Base-by-base conservation (phyloP, 1,284 basidiomycete species). In the Fistulina hepatica region DNA sequence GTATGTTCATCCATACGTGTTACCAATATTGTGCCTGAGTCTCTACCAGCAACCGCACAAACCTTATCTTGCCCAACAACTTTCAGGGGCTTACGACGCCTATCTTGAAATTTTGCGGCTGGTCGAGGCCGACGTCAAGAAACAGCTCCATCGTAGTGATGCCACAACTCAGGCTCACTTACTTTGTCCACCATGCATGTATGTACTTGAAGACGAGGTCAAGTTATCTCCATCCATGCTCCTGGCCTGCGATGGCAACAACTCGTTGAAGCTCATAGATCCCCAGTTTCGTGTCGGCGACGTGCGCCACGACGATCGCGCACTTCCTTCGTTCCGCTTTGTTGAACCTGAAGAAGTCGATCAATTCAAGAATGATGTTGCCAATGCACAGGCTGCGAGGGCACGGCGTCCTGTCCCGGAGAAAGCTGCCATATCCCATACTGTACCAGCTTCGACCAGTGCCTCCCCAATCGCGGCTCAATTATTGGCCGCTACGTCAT, bases 201-300 rank as follows among this genome's bases (percentile, higher is more conserved):
- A 47, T 39, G 41, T 48, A 41, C 43, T 56, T 7, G 44, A 53
- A 15, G 49, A 52, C 15, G 56, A 60, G 37, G 40, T 39, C 0
- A 37, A 41, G 1, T 37, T 56, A 2, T 3, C 32, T 5, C 52
- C 49, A 21, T 34, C 39, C 0, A 40, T 54, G 1, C 41, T 60
- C 5, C 33, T 44, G 6, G 42, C 48, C 4, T 48, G 60, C 31
- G 60, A 63, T 40, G 60, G 59, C 5, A 61, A 61, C 38, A 55
- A 56, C 30, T 60, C 55, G 0, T 45, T 61, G 4, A 60, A 60
- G 44, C 45, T 58, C 0, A 41, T 59, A 7, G 44, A 48, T 31
- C 2, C 44, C 42, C 5, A 21, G 13, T 3, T 49, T 45, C 37
- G 38, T 10, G 5, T 26, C 34, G 21, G 53, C 36, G 20, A 43